Evolutionary conservation across 495 filamentous ascomycete genomes (phyloP), one percentile per base, ranked within the genome.

Genomic region (Neurospora sp.): DNA sequence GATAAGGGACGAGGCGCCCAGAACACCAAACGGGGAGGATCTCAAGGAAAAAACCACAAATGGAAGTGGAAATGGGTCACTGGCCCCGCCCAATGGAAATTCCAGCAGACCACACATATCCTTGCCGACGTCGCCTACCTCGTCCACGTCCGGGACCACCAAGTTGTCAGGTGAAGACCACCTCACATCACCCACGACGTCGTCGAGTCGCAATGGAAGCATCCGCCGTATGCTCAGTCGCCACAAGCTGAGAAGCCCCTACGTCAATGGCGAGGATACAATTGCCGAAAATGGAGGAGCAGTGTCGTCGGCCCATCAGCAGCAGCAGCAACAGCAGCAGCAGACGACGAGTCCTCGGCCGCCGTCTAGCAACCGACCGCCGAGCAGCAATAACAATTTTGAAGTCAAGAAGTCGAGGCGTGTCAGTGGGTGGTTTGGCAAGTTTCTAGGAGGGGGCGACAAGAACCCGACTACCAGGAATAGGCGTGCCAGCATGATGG

Each of bases 361-460:
- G 27, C 54, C 27, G 27, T 66, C 54, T 37, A 66, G 27, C 54
- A 66, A 35, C 54, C 54, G 54, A 66, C 54, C 54, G 27, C 54
- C 54, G 54, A 35, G 27, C 2, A 66, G 54, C 54, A 66, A 66
- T 14, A 35, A 66, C 14, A 66, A 66, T 37, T 18, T 16, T 31
- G 54, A 66, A 37, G 27, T 37, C 54, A 66, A 66, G 70, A 85
- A 85, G 76, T 75, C 81, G 27, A 85, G 82, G 75, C 84, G 85
- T 23, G 77, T 82, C 46, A 87, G 85, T 74, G 85, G 85, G 41
- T 87, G 84, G 84, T 86, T 87, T 70, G 81, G 79, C 73, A 79
- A 83, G 72, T 2, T 66, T 7, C 77, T 86, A 74, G 79, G 84
- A 71, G 79, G 80, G 54, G 76, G 78, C 71, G 82, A 84, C 39